These are phyloP conservation scores for Inonotus obliquus DNA, from an alignment of 1,284 basidiomycete genomes.

Conservation along the genomic window DNA sequence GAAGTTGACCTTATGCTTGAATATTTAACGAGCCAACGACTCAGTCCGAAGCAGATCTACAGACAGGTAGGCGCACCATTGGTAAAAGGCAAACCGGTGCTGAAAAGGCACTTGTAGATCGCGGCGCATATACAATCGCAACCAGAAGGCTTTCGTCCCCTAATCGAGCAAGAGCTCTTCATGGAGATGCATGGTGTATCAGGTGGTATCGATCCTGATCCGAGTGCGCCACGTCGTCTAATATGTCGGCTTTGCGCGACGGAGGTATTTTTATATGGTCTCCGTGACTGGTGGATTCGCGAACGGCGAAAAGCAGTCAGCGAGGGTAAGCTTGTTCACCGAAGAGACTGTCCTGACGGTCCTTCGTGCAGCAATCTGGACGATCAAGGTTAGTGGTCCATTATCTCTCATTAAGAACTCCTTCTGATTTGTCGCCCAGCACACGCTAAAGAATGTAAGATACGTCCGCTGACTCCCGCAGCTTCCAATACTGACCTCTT, in stretches of 20 bases:
- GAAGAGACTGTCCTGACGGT: constrained; percentile 63
- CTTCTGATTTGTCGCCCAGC: constrained; percentile 31
- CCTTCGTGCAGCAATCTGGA: constrained; percentile 50
- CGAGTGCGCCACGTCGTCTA: constrained; percentile 47
- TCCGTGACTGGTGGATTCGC: constrained; percentile 75
- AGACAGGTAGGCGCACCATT: constrained; percentile 47
- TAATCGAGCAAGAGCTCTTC: constrained; percentile 67
- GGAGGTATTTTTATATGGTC: constrained; percentile 66
- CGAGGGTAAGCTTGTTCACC: constrained; percentile 43
- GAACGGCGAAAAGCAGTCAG: constrained; percentile 65
- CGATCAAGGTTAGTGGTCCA: constrained; percentile 49
- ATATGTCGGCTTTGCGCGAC: constrained; percentile 69
- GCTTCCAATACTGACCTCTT: background rate
- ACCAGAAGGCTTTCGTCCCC: constrained; percentile 54
- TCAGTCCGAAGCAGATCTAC: constrained; percentile 67
- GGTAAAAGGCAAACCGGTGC: background rate
- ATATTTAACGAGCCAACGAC: constrained; percentile 53
- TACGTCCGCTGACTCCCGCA: background rate
- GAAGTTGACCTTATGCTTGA: constrained; percentile 79
- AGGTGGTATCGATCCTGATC: constrained; percentile 46
- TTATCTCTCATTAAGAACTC: background rate
- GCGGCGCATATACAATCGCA: constrained; percentile 52
- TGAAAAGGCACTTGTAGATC: constrained; percentile 39
- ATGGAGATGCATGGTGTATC: constrained; percentile 55
- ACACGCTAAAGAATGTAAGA: constrained; percentile 69